Evolutionary conservation across 805 yeast genomes (phyloP), one percentile per base, ranked within the genome.

Genomic region (Ogataea wickerhamii): DNA sequence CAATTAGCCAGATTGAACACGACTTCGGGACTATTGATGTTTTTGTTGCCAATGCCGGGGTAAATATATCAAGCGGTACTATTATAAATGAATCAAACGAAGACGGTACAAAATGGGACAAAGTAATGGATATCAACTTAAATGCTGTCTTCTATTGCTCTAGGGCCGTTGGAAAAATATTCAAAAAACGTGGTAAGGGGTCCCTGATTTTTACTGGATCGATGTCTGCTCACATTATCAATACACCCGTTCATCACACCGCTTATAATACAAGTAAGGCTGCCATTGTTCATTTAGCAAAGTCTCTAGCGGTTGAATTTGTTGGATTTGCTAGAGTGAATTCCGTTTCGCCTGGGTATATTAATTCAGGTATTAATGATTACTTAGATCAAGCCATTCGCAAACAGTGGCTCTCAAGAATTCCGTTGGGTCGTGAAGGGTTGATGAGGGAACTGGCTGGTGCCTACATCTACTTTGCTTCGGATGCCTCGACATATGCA

Each of bases 201-300:
- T 70, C 76, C 5, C 56, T 74, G 44, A 65, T 74, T 40, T 67
- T 72, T 58, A 74, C 79, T 12, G 78, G 76, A 4, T 72, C 78
- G 16, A 73, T 73, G 77, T 70, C 76, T 10, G 78, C 71, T 6
- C 76, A 70, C 57, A 73, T 74, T 45, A 74, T 70, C 44, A 74
- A 74, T 45, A 72, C 68, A 34, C 79, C 79, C 34, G 66, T 71
- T 47, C 61, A 65, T 47, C 78, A 73, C 49, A 68, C 76, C 32
- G 68, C 68, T 28, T 71, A 71, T 53, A 71, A 71, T 45, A 67
- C 70, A 26, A 70, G 74, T 38, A 71, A 71, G 55, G 75, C 76
- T 30, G 76, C 68, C 27, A 72, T 71, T 37, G 50, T 70, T 44
- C 73, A 71, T 45, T 57, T 71, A 48, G 70, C 72, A 18, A 68